Percentiles rank a stretch among this genome's conserved stretches.
Evolutionary conservation across 345 rosid genomes (phyloP).

Genomic region (Salix udensis): DNA sequence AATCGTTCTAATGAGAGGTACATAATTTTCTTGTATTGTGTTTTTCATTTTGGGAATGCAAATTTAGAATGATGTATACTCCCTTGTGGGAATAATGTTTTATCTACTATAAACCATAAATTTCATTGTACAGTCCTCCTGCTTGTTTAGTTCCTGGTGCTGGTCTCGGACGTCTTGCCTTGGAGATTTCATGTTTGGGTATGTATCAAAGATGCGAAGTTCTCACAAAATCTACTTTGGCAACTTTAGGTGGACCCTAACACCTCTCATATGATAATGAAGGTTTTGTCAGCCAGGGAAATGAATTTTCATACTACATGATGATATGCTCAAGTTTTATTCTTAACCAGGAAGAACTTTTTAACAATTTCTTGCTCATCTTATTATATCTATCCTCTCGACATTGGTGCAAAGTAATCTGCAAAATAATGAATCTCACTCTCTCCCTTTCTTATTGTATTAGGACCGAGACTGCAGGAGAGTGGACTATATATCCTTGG

Average conservation of each 20-base stretch:
- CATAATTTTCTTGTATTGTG: background rate
- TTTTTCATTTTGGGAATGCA: background rate
- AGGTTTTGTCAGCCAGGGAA: constrained; percentile 98
- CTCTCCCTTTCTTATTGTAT: constrained; percentile 1
- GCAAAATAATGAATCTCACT: background rate
- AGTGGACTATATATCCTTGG: constrained; percentile 97
- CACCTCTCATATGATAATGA: constrained; percentile 26
- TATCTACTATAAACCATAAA: constrained; percentile 13
- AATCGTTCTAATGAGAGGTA: constrained; percentile 67
- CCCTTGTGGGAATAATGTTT: background rate
- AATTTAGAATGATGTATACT: background rate
- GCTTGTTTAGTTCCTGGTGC: constrained; percentile 98
- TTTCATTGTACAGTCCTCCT: constrained; percentile 58
- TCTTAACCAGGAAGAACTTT: constrained; percentile 73
- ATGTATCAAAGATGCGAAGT: constrained; percentile 21
- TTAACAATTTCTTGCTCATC: background rate
- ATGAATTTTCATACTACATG: constrained; percentile 99
- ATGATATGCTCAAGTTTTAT: constrained; percentile 98
- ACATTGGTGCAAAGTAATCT: background rate
- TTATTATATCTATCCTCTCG: background rate
- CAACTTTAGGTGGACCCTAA: constrained; percentile 3
- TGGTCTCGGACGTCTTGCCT: constrained; percentile 95
- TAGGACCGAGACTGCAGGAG: constrained; percentile 54
- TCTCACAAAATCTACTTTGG: background rate
- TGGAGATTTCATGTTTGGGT: constrained; percentile 94